Evolutionary conservation across 169 alveolate species (phyloP).

Genomic region (Cryptosporidium sp.): DNA sequence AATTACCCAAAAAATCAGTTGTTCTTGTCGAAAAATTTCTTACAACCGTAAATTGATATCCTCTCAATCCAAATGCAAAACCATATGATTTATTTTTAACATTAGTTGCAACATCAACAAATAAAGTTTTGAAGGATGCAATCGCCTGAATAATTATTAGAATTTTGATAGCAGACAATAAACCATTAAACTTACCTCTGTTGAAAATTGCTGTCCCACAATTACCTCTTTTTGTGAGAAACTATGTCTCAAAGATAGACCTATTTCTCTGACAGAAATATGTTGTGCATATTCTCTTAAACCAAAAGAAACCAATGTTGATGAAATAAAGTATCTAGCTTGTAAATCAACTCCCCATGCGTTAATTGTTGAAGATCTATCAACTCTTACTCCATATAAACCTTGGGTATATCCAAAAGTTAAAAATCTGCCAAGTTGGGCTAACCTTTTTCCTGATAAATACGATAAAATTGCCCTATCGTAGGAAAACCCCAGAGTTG

Average conservation of each 20-base stretch:
- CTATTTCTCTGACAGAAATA: conserved; percentile 54
- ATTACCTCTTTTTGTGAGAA: conserved; percentile 38
- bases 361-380: conserved; percentile 54
- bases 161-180: not conserved
- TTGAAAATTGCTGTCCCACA: conserved; percentile 64
- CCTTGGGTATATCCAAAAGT: conserved; percentile 75
- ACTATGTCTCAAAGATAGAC: conserved; percentile 59
- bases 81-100: conserved; percentile 60
- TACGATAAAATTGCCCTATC: conserved; percentile 55
- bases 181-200: conserved; percentile 50
- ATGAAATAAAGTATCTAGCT: conserved; percentile 59
- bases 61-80: conserved; percentile 66
- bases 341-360: conserved; percentile 76
- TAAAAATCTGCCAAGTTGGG: conserved; percentile 53
- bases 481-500: conserved; percentile 50
- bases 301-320: conserved; percentile 70
- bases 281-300: conserved; percentile 74
- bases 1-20: conserved; percentile 64
- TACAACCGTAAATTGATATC: conserved; percentile 72
- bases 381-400: conserved; percentile 61
- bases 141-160: conserved; percentile 20
- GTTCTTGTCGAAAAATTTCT: conserved; percentile 55
- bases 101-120: conserved; percentile 62
- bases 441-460: conserved; percentile 41
- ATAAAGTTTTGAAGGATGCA: conserved; percentile 70